Percentiles rank a stretch among this genome's conserved stretches.
Evolutionary conservation across 192 early-diverging fungal species (phyloP).

Genomic region (Gamsiella multidivaricata): DNA sequence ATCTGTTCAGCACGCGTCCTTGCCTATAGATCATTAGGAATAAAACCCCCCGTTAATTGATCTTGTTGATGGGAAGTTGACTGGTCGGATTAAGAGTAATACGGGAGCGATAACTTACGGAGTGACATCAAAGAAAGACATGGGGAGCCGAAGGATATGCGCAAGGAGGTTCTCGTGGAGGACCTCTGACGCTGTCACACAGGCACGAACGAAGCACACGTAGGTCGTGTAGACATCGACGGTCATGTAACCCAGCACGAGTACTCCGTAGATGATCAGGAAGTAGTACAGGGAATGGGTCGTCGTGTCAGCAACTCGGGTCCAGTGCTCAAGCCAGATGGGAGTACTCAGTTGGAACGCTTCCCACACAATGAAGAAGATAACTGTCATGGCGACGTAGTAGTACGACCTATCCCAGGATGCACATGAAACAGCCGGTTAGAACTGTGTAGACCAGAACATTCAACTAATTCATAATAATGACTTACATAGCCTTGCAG

Average conservation of each 20-base stretch:
- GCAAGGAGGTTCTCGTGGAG: constrained; percentile 25
- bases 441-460: background rate
- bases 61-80: no score
- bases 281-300: constrained; percentile 16
- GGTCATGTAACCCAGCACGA: constrained; percentile 12
- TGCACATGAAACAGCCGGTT: background rate
- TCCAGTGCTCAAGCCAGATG: constrained; percentile 38
- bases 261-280: constrained; percentile 15
- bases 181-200: constrained; percentile 5
- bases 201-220: constrained; percentile 7
- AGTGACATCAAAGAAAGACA: constrained; percentile 72
- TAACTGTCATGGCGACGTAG: background rate
- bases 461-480: background rate
- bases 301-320: background rate
- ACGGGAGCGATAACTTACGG: constrained; percentile 55
- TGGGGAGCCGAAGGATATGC: constrained; percentile 66
- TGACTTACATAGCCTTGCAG: constrained; percentile 58
- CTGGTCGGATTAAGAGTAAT: no score
- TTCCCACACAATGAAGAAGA: constrained; percentile 22
- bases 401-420: constrained; percentile 12
- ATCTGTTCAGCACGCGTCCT: constrained; percentile 77
- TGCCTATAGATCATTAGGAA: no score
- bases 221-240: constrained; percentile 21
- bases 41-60: no score
- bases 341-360: constrained; percentile 7